Conservation (phyloP, 495 filamentous ascomycete species). For the Xylaria sp. region DNA sequence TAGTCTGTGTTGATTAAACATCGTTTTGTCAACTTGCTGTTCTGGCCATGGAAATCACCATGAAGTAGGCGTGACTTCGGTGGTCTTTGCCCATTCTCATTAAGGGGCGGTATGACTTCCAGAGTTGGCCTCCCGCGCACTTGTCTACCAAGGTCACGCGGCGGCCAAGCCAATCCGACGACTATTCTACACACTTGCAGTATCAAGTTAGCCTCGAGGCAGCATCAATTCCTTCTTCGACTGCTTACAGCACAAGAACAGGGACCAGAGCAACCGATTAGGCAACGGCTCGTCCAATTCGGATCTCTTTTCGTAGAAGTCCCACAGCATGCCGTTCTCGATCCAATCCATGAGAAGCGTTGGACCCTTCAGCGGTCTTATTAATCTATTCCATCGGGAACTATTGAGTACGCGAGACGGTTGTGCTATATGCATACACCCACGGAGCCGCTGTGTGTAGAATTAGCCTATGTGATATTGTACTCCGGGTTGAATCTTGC, state of each 20-base stretch:
- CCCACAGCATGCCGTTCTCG: slow-evolving; percentile 24
- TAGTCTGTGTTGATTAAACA: neutral
- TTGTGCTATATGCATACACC: slow-evolving; percentile 30
- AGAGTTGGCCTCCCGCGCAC: neutral
- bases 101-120: slow-evolving; percentile 24
- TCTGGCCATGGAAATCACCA: slow-evolving; percentile 32
- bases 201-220: neutral
- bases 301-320: slow-evolving; percentile 15
- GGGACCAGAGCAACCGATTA: slow-evolving; percentile 36
- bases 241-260: slow-evolving; percentile 34
- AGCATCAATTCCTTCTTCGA: neutral
- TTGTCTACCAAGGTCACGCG: neutral
- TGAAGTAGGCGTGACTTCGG: slow-evolving; percentile 27
- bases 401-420: slow-evolving; percentile 16
- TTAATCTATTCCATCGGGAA: neutral
- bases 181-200: slow-evolving; percentile 33
- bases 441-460: slow-evolving; percentile 28
- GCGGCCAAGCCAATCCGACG: slow-evolving; percentile 35
- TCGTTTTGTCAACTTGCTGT: slow-evolving; percentile 24
- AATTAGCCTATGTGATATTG: neutral
- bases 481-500: neutral
- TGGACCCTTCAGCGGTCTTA: slow-evolving; percentile 19
- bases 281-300: slow-evolving; percentile 31
- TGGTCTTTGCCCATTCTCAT: slow-evolving; percentile 13
- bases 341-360: slow-evolving; percentile 34